Percentiles rank a stretch among this genome's conserved stretches.
Evolutionary conservation across 495 filamentous ascomycete species (phyloP).

Genomic region (Podospora conica): DNA sequence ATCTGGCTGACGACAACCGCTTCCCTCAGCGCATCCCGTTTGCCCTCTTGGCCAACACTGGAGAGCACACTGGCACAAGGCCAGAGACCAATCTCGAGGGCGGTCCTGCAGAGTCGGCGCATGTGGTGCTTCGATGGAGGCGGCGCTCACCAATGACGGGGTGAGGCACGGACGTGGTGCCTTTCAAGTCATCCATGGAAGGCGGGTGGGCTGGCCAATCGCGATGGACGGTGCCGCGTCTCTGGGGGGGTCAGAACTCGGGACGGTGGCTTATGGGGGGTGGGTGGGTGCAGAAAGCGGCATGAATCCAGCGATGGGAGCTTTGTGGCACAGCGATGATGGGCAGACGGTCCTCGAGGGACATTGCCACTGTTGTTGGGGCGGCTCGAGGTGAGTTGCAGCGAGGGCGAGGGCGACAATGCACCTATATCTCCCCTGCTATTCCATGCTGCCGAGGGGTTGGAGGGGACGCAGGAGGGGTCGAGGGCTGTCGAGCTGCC

Average conservation of each 20-base stretch:
- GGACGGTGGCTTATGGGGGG: neutral
- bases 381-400: neutral
- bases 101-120: slow-evolving; percentile 13
- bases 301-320: slow-evolving; percentile 10
- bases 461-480: too few relatives aligned
- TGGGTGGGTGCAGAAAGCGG: slow-evolving; percentile 4
- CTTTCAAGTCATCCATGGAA: slow-evolving; percentile 15
- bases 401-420: neutral
- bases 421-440: neutral
- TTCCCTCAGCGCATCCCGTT: neutral
- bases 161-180: slow-evolving; percentile 15
- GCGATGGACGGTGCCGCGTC: neutral
- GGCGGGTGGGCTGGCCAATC: slow-evolving; percentile 5
- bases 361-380: slow-evolving; percentile 6
- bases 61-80: neutral
- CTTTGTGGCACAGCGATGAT: slow-evolving; percentile 7
- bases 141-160: slow-evolving; percentile 13
- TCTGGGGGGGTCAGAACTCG: slow-evolving; percentile 14
- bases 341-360: neutral
- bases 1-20: neutral
- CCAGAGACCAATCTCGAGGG: slow-evolving; percentile 8
- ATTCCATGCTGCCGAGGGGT: neutral
- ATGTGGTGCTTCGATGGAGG: slow-evolving; percentile 13
- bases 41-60: neutral
- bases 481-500: neutral